Conservation (phyloP, 257 asterid species). For the Verbena officinalis region DNA sequence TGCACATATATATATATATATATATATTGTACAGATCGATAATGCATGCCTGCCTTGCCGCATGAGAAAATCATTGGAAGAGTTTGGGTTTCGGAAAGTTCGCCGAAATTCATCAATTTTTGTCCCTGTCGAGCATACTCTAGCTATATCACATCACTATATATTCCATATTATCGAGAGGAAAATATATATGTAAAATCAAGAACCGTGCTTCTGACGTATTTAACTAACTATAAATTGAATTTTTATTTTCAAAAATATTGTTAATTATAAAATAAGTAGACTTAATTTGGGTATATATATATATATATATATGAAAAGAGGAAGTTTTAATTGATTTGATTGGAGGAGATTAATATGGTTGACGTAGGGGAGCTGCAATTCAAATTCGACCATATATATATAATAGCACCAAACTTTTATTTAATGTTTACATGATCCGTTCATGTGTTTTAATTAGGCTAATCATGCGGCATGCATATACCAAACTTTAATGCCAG, state of each 20-base stretch:
- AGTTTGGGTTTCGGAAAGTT: constrained; percentile 36
- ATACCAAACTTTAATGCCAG: constrained; percentile 1
- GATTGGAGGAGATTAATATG: no score
- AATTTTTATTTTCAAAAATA: no score
- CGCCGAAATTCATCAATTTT: constrained; percentile 38
- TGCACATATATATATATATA: neutral
- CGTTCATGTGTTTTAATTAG: neutral
- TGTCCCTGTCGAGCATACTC: constrained; percentile 40
- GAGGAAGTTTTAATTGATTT: no score
- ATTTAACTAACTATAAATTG: no score
- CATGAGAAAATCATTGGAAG: constrained; percentile 21
- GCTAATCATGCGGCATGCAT: neutral
- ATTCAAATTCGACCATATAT: neutral
- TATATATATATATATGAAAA: no score
- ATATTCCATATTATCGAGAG: no score
- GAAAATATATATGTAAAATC: no score
- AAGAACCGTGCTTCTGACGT: no score
- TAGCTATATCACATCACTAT: no score
- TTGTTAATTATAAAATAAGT: no score
- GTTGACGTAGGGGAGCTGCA: neutral
- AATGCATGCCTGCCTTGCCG: constrained; percentile 18
- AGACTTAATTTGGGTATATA: no score
- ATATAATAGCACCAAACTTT: neutral
- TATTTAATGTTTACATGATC: neutral
- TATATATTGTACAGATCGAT: neutral